Conservation (phyloP, 2,329 filamentous ascomycete genomes). For the Aspergillus aculeatus region DNA sequence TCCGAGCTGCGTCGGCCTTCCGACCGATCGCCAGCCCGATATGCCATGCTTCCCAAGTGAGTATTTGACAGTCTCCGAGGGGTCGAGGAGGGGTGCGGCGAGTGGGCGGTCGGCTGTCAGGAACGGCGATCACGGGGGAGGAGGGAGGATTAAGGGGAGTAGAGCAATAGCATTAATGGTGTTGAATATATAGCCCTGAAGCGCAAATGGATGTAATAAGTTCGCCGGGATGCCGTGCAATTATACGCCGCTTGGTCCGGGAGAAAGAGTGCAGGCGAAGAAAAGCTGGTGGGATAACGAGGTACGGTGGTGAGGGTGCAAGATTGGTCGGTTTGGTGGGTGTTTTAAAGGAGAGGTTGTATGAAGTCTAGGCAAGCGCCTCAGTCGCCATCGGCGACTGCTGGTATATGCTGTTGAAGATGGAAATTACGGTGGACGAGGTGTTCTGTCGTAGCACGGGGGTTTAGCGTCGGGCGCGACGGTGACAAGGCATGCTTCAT, state of each 20-base stretch:
- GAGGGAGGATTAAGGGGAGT: constrained; percentile 4
- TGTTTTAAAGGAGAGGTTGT: constrained; percentile 1
- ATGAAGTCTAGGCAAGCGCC: background rate
- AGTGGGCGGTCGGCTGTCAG: constrained; percentile 13
- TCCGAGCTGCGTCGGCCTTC: constrained; percentile 42
- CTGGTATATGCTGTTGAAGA: background rate
- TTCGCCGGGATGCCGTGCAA: background rate
- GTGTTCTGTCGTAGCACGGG: constrained; percentile 11
- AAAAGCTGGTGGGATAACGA: constrained; percentile 7
- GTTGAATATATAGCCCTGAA: background rate
- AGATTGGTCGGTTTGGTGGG: background rate
- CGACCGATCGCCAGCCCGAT: constrained; percentile 32
- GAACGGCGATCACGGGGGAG: constrained; percentile 4
- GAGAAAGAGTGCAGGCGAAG: constrained; percentile 2
- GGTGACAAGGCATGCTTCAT: constrained; percentile 22
- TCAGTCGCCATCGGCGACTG: background rate
- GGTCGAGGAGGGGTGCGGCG: background rate
- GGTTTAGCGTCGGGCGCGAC: constrained; percentile 23
- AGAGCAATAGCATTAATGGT: constrained; percentile 6
- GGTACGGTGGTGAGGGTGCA: background rate
- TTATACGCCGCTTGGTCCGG: background rate
- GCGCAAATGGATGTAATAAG: background rate
- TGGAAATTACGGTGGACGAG: constrained; percentile 7
- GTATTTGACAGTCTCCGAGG: constrained; percentile 3
- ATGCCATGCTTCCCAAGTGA: constrained; percentile 31